These are phyloP conservation scores for Trichothecium sympodiale DNA, from an alignment of 2,329 filamentous ascomycete species.

Conservation along the genomic window DNA sequence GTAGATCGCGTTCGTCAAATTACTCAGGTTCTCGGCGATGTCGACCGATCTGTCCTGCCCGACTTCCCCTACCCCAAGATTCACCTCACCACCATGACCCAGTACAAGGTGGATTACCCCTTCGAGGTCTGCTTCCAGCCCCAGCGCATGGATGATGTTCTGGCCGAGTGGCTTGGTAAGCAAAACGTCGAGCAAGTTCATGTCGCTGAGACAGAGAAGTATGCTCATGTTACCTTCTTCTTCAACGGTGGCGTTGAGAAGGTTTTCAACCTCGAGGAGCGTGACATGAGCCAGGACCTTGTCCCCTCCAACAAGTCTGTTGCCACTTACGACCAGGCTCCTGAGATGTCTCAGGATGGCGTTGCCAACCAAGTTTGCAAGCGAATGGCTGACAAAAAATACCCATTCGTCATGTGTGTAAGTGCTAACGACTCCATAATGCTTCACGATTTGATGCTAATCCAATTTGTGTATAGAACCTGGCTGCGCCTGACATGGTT, in stretches of 20 bases:
- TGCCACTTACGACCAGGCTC: slow-evolving; percentile 86
- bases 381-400: slow-evolving; percentile 72
- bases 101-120: slow-evolving; percentile 91
- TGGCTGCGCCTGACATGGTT: slow-evolving; percentile 98
- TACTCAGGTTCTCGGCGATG: slow-evolving; percentile 83
- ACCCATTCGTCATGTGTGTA: slow-evolving; percentile 78
- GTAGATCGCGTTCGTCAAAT: slow-evolving; percentile 86
- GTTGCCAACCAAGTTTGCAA: slow-evolving; percentile 87
- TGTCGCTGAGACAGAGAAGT: slow-evolving; percentile 97
- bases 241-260: slow-evolving; percentile 99
- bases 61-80: slow-evolving; percentile 92
- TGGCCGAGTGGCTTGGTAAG: slow-evolving; percentile 91
- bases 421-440: neutral
- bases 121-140: slow-evolving; percentile 90
- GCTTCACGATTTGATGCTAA: neutral
- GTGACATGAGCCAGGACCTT: slow-evolving; percentile 67
- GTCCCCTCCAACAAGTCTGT: slow-evolving; percentile 86
- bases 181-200: slow-evolving; percentile 88
- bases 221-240: slow-evolving; percentile 99
- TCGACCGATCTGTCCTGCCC: slow-evolving; percentile 80
- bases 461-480: slow-evolving; percentile 56
- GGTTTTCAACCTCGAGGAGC: slow-evolving; percentile 81
- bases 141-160: slow-evolving; percentile 94
- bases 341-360: slow-evolving; percentile 87
- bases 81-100: slow-evolving; percentile 90